These are phyloP conservation scores for Potentilla sterilis DNA, from an alignment of 306 rosid species.

Conservation along the genomic window DNA sequence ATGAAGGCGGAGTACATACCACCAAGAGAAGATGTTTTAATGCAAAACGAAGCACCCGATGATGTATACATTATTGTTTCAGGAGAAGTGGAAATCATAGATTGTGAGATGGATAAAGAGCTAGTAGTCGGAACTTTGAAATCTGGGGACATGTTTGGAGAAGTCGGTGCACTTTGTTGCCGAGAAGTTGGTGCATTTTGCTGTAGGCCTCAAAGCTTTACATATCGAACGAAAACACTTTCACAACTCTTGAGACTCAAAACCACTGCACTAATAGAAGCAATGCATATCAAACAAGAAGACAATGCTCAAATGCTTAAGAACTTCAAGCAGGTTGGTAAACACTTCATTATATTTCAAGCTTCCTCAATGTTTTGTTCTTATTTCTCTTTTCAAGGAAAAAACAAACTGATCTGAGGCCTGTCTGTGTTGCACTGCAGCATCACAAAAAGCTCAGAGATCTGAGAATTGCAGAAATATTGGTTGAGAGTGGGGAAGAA, in stretches of 20 bases:
- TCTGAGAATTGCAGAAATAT: constrained; percentile 40
- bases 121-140: constrained; percentile 54
- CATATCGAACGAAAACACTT: constrained; percentile 78
- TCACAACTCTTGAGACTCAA: constrained; percentile 83
- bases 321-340: constrained; percentile 67
- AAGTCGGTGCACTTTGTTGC: constrained; percentile 73
- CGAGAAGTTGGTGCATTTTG: constrained; percentile 78
- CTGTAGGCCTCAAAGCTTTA: constrained; percentile 58
- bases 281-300: constrained; percentile 51
- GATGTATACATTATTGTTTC: constrained; percentile 88
- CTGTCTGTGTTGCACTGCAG: constrained; percentile 37
- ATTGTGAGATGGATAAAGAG: constrained; percentile 51
- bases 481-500: constrained; percentile 49
- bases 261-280: constrained; percentile 52
- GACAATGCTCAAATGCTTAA: constrained; percentile 55
- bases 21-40: constrained; percentile 84
- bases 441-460: constrained; percentile 63
- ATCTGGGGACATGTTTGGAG: constrained; percentile 74
- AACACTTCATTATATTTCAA: neutral
- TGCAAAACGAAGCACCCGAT: constrained; percentile 71
- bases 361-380: neutral
- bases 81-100: constrained; percentile 78
- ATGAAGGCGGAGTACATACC: constrained; percentile 92
- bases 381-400: neutral
- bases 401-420: neutral